These are phyloP conservation scores for Aspergillus sp. DNA, from an alignment of 2,329 filamentous ascomycete species.

Conservation along the genomic window DNA sequence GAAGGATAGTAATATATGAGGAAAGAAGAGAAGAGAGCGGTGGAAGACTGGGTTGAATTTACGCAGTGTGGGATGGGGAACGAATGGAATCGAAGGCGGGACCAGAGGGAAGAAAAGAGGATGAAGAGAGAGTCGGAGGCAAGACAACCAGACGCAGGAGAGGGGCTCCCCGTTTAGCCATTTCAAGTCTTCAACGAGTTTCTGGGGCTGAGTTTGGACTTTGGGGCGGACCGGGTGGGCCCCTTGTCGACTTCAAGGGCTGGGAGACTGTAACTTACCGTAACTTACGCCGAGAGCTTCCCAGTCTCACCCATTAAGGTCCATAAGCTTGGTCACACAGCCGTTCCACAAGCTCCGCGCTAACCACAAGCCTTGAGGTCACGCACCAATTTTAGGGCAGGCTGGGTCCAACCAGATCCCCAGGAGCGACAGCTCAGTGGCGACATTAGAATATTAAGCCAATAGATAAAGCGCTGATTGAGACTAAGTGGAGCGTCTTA, in stretches of 20 bases:
- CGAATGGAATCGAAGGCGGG: slow-evolving; percentile 24
- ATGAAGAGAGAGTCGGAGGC: slow-evolving; percentile 17
- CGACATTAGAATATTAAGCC: slow-evolving; percentile 13
- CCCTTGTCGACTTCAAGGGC: neutral
- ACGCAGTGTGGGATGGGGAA: slow-evolving; percentile 26
- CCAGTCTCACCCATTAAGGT: neutral
- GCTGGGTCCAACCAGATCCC: slow-evolving; percentile 18
- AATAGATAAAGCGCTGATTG: slow-evolving; percentile 8
- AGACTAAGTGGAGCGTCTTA: slow-evolving; percentile 11
- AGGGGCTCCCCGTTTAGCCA: slow-evolving; percentile 27
- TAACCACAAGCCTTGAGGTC: slow-evolving; percentile 15
- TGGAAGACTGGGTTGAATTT: slow-evolving; percentile 19
- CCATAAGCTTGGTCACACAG: slow-evolving; percentile 13
- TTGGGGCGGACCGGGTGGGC: neutral
- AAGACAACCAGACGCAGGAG: slow-evolving; percentile 4
- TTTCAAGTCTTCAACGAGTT: neutral
- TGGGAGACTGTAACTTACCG: slow-evolving; percentile 5
- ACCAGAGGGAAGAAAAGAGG: slow-evolving; percentile 23
- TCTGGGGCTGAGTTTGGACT: slow-evolving; percentile 29
- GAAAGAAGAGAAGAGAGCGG: slow-evolving; percentile 18
- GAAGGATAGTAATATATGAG: slow-evolving; percentile 10
- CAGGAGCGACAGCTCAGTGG: slow-evolving; percentile 20
- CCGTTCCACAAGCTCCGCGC: slow-evolving; percentile 13
- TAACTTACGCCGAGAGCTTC: neutral
- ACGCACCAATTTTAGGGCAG: slow-evolving; percentile 23